Base-by-base conservation (phyloP, 345 rosid species). In the Rhizophora mangle region DNA sequence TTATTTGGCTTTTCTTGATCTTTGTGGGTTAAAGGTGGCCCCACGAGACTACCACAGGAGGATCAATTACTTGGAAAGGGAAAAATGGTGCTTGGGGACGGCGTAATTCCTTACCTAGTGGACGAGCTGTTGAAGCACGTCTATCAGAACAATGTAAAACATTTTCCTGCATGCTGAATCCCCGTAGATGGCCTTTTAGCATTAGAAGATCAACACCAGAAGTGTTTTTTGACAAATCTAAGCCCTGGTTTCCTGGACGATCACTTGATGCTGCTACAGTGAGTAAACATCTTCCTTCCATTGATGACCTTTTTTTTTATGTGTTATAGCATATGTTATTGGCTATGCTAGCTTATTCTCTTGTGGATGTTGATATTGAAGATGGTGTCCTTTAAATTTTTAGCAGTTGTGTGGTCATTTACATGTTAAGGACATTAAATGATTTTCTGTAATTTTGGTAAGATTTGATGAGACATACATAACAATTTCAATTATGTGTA, bases 191-290 rank as follows among this genome's bases (percentile, higher is more conserved):
- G 37, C 79, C 49, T 69, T 60, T 79, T 21, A 72, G 83, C 54
- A 63, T 76, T 46, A 64, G 62, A 68, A 79, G 82, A 79, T 68
- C 79, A 46, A 21, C 43, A 16, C 85, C 84, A 0, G 73, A 85
- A 66, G 88, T 82, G 43, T 90, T 90, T 72, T 36, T 53, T 16
- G 96, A 95, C 70, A 88, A 77, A 72, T 87, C 93, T 71, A 13
- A 77, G 19, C 85, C 86, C 78, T 73, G 63, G 74, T 84, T 84
- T 77, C 77, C 81, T 63, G 76, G 70, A 76, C 72, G 72, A 71
- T 74, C 77, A 60, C 61, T 72, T 46, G 47, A 43, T 64, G 62
- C 77, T 57, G 54, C 77, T 75, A 68, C 73, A 72, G 96, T 88
- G 43, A 78, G 98, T 82, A 46, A 67, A 34, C 72, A 55, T 4